Percentiles rank a stretch among this genome's conserved stretches.
Conservation (phyloP, 495 filamentous ascomycete species). For the Oidiodendron maius region DNA sequence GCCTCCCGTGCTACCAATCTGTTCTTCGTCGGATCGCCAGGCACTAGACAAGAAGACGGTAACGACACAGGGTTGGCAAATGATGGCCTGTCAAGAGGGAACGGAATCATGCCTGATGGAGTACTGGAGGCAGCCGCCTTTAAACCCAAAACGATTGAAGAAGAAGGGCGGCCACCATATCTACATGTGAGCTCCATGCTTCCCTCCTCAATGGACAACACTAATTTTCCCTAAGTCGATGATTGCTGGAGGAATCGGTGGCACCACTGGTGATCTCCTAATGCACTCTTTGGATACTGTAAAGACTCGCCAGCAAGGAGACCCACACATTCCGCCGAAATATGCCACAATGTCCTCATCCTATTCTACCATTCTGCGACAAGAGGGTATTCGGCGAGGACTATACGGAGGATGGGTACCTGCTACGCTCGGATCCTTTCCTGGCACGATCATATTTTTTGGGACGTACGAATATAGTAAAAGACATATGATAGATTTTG, state of each 20-base stretch:
- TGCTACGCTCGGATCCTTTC: constrained; percentile 86
- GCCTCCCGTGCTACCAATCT: constrained; percentile 37
- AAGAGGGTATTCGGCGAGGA: constrained; percentile 82
- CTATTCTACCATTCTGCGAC: constrained; percentile 85
- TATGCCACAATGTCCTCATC: constrained; percentile 85
- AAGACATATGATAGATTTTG: constrained; percentile 74
- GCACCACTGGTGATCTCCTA: constrained; percentile 89
- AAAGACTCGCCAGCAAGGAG: constrained; percentile 97
- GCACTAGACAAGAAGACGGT: constrained; percentile 12
- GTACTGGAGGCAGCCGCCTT: constrained; percentile 11
- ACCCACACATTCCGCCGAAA: constrained; percentile 82
- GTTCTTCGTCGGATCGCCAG: constrained; percentile 30
- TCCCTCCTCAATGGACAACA: constrained; percentile 1
- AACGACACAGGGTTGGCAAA: constrained; percentile 17
- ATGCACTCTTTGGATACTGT: constrained; percentile 99
- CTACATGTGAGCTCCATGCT: constrained; percentile 48
- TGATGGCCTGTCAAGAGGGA: constrained; percentile 25
- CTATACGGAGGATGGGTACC: constrained; percentile 91
- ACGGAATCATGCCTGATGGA: constrained; percentile 13
- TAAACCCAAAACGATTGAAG: constrained; percentile 29
- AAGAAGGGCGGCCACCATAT: constrained; percentile 54
- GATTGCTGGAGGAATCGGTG: constrained; percentile 88
- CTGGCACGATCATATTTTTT: constrained; percentile 92
- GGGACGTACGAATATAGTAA: constrained; percentile 96
- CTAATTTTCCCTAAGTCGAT: constrained; percentile 62